A percentile compares a stretch with the other conserved stretches of the same genome.
These are phyloP conservation scores for Arthrobotrys iridis DNA, from an alignment of 2,329 filamentous ascomycete genomes.

Conservation along the genomic window DNA sequence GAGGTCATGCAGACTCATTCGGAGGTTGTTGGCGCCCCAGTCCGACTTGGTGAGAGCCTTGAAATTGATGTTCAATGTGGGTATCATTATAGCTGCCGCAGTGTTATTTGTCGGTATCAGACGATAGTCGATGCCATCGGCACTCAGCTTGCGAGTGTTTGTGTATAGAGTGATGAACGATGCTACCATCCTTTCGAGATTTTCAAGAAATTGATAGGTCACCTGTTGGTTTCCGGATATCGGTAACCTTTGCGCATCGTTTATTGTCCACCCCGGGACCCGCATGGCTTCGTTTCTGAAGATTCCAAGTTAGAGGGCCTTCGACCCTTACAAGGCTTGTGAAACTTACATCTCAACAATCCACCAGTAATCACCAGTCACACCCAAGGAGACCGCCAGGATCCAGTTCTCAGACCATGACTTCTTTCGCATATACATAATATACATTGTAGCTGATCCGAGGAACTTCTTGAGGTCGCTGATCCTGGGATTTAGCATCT, in stretches of 20 bases:
- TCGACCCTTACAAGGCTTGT: background rate
- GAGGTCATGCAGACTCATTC: slow-evolving; percentile 67
- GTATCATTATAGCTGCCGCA: slow-evolving; percentile 53
- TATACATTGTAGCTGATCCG: slow-evolving; percentile 71
- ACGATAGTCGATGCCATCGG: slow-evolving; percentile 58
- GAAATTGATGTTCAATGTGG: slow-evolving; percentile 59
- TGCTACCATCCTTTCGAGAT: slow-evolving; percentile 61
- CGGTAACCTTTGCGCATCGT: slow-evolving; percentile 53
- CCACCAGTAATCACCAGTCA: slow-evolving; percentile 82
- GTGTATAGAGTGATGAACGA: slow-evolving; percentile 61
- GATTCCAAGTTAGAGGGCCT: slow-evolving; percentile 6
- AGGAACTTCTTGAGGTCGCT: slow-evolving; percentile 71
- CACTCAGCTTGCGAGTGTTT: slow-evolving; percentile 60
- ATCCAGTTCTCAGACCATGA: slow-evolving; percentile 80
- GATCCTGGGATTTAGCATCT: slow-evolving; percentile 64
- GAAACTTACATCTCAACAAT: slow-evolving; percentile 71
- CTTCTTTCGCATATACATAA: slow-evolving; percentile 74
- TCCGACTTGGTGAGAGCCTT: slow-evolving; percentile 58
- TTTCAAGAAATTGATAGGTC: slow-evolving; percentile 59
- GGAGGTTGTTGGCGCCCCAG: slow-evolving; percentile 71
- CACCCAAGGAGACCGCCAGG: slow-evolving; percentile 74
- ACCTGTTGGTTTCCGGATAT: slow-evolving; percentile 50
- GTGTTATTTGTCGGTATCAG: slow-evolving; percentile 58
- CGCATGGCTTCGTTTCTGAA: slow-evolving; percentile 52
- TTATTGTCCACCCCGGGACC: slow-evolving; percentile 59